Conservation (phyloP, 345 rosid genomes). For the Brassica cretica region DNA sequence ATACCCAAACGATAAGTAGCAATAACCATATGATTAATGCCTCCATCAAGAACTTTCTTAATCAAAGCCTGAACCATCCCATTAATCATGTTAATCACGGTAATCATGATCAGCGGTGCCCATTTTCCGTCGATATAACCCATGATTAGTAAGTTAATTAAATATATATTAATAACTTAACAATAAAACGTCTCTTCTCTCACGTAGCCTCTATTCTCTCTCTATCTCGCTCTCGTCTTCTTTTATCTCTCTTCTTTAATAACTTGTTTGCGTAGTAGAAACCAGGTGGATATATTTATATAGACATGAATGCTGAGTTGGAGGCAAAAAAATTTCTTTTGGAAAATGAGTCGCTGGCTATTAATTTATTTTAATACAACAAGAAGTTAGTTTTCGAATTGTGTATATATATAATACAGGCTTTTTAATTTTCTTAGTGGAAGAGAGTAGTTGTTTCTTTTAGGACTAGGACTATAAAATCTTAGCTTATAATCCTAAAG, state of each 20-base stretch:
- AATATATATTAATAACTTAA: background rate
- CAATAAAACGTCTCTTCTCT: conserved; percentile 1
- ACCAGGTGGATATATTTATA: conserved; percentile 16
- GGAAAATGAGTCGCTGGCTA: background rate
- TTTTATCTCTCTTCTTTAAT: background rate
- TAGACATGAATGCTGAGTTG: conserved; percentile 1
- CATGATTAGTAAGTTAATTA: conserved; percentile 23
- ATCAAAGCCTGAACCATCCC: conserved; percentile 56
- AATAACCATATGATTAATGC: conserved; percentile 53
- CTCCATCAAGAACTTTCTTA: conserved; percentile 60
- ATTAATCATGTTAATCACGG: conserved; percentile 33
- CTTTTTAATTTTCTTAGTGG: background rate
- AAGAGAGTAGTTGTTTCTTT: background rate
- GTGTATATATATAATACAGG: background rate
- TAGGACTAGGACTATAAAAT: background rate
- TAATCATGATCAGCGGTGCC: conserved; percentile 49
- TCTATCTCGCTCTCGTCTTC: background rate
- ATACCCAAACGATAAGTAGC: conserved; percentile 59
- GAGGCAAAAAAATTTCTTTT: background rate
- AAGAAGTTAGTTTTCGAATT: background rate
- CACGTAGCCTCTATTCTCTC: background rate
- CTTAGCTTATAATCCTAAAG: background rate
- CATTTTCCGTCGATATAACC: conserved; percentile 40
- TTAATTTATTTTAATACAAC: background rate
- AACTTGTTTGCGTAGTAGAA: conserved; percentile 24